phyloP scores from a whole-genome alignment of 1,284 basidiomycete species.

The Tylopilus sp. region DNA sequence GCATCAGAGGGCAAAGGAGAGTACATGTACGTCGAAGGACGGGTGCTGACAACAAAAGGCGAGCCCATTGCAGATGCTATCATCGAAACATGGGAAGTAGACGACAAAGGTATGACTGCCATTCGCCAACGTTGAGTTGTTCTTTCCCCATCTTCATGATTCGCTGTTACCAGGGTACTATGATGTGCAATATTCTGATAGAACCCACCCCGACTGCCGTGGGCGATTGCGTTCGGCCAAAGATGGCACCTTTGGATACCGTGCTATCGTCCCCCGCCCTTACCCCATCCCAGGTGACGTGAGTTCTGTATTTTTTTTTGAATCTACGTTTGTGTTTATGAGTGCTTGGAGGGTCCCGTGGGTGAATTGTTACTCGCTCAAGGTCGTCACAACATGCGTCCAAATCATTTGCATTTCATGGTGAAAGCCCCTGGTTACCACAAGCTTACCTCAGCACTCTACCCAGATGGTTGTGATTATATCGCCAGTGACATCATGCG shows the following conservation, averaged over 20 bases:
- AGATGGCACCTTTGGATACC: constrained; percentile 79
- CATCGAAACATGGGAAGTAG: constrained; percentile 93
- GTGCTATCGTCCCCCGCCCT: constrained; percentile 81
- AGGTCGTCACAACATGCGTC: constrained; percentile 81
- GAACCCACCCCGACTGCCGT: constrained; percentile 78
- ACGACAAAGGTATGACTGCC: constrained; percentile 62
- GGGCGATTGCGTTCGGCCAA: constrained; percentile 72
- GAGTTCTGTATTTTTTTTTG: constrained; percentile 26
- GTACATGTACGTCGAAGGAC: constrained; percentile 84
- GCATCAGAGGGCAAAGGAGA: constrained; percentile 87
- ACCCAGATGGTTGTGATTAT: constrained; percentile 77
- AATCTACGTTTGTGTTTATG: constrained; percentile 6
- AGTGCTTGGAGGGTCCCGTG: constrained; percentile 71
- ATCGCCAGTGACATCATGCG: constrained; percentile 73
- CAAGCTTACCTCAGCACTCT: constrained; percentile 80
- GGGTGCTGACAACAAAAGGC: constrained; percentile 72
- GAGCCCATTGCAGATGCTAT: constrained; percentile 72
- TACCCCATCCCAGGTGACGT: constrained; percentile 88
- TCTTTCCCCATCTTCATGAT: not conserved
- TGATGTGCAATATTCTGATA: constrained; percentile 72
- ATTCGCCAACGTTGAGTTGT: not conserved
- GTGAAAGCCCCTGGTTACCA: constrained; percentile 78
- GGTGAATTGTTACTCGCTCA: constrained; percentile 70
- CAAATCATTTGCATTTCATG: constrained; percentile 84
- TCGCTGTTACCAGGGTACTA: constrained; percentile 56